A percentile compares a stretch with the other conserved stretches of the same genome.
Conservation (phyloP, 495 filamentous ascomycete species). For the Entonaema liquescens region DNA sequence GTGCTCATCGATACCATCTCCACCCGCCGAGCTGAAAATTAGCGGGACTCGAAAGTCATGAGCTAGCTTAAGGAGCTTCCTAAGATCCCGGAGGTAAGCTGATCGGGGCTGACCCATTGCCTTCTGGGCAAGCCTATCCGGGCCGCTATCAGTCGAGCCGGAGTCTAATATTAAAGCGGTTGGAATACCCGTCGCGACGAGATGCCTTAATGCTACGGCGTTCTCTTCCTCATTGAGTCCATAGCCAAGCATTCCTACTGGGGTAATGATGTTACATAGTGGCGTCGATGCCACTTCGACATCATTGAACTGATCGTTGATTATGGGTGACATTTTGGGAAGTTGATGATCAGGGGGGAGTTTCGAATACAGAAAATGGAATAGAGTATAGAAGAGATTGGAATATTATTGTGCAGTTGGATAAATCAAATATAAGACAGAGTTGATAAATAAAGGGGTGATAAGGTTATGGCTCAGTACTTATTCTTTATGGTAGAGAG, state of each 20-base stretch:
- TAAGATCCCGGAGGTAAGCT: constrained; percentile 54
- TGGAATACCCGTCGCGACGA: constrained; percentile 45
- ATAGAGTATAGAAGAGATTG: background rate
- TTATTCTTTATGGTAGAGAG: constrained; percentile 23
- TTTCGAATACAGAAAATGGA: background rate
- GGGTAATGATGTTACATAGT: constrained; percentile 56
- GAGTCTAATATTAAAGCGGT: constrained; percentile 60
- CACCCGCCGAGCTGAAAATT: constrained; percentile 58
- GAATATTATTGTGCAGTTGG: background rate
- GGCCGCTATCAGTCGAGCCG: constrained; percentile 60
- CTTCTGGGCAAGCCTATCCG: constrained; percentile 55
- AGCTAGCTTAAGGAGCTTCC: constrained; percentile 45
- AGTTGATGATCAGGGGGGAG: background rate
- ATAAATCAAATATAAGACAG: background rate
- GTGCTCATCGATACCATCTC: constrained; percentile 57
- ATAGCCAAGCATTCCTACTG: constrained; percentile 60
- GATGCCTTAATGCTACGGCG: constrained; percentile 28
- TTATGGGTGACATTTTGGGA: constrained; percentile 25
- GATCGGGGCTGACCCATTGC: constrained; percentile 46
- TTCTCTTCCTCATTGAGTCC: constrained; percentile 51
- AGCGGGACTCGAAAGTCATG: constrained; percentile 48
- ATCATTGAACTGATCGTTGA: constrained; percentile 1
- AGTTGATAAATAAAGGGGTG: background rate
- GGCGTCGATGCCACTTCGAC: constrained; percentile 20
- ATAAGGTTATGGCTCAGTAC: constrained; percentile 5